phyloP scores from a whole-genome alignment of 192 early-diverging fungal species.

The Globomyces pollinis-pini region DNA sequence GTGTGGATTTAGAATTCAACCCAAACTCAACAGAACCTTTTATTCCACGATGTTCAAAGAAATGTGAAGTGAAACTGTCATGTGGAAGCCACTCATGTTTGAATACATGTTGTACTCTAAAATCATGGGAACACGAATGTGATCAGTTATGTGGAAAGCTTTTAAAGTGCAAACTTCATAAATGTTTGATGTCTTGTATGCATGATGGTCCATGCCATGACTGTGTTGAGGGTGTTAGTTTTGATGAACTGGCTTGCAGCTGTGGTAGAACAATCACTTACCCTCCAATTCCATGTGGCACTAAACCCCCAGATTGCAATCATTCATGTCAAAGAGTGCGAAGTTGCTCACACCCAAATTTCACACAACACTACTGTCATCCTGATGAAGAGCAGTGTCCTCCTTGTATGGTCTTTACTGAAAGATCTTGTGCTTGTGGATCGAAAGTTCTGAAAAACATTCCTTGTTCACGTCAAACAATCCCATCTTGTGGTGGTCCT shows the following conservation, averaged over 20 bases:
- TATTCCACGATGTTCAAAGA: slow-evolving; percentile 28
- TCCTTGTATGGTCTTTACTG: slow-evolving; percentile 79
- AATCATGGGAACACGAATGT: slow-evolving; percentile 35
- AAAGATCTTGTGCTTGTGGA: slow-evolving; percentile 59
- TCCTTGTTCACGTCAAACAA: slow-evolving; percentile 66
- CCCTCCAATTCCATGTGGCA: slow-evolving; percentile 84
- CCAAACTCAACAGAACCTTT: too few species aligned
- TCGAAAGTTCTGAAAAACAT: slow-evolving; percentile 67
- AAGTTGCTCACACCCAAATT: slow-evolving; percentile 70
- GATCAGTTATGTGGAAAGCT: slow-evolving; percentile 29
- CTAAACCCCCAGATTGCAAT: slow-evolving; percentile 64
- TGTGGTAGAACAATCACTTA: slow-evolving; percentile 75
- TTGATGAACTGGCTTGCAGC: slow-evolving; percentile 76
- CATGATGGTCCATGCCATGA: slow-evolving; percentile 42
- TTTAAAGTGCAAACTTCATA: slow-evolving; percentile 29
- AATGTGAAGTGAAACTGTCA: slow-evolving; percentile 21
- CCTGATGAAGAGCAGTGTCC: slow-evolving; percentile 78
- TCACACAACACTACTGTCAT: slow-evolving; percentile 78
- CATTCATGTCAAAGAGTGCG: slow-evolving; percentile 61
- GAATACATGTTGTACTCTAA: slow-evolving; percentile 29
- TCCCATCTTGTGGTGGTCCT: slow-evolving; percentile 64
- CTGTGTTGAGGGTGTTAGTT: slow-evolving; percentile 54
- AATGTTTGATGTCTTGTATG: slow-evolving; percentile 33
- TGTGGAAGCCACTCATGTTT: slow-evolving; percentile 38
- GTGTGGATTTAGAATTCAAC: too few species aligned